Conservation (phyloP, 139 green algal species). For the Coelastrella sp. region DNA sequence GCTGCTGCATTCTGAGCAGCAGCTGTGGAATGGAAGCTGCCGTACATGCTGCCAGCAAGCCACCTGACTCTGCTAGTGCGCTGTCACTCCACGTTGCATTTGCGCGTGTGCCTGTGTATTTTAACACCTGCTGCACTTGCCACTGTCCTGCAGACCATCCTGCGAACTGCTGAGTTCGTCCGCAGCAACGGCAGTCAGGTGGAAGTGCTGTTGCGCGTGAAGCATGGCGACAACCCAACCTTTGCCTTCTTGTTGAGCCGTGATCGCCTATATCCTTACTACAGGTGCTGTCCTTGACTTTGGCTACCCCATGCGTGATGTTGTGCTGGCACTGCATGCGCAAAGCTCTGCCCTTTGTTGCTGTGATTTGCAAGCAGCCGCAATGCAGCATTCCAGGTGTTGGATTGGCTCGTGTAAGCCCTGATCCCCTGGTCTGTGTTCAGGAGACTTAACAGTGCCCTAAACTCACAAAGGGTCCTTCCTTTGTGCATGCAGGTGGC, state of each 20-base stretch:
- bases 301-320: too few relatives aligned
- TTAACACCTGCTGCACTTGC: neutral
- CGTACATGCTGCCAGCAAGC: neutral
- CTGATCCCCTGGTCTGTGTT: too few relatives aligned
- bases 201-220: conserved; percentile 80
- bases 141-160: conserved; percentile 66
- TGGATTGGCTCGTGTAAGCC: too few relatives aligned
- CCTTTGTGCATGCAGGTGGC: conserved; percentile 22
- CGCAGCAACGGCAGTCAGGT: conserved; percentile 65
- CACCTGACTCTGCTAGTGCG: neutral
- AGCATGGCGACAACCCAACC: conserved; percentile 65
- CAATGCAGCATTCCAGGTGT: too few relatives aligned
- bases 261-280: conserved; percentile 34
- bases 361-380: neutral
- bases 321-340: neutral
- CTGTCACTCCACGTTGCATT: too few relatives aligned
- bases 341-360: neutral
- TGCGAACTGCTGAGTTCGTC: conserved; percentile 81
- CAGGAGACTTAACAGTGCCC: too few relatives aligned
- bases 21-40: neutral
- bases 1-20: neutral
- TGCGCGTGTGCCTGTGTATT: too few relatives aligned
- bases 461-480: too few relatives aligned
- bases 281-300: too few relatives aligned
- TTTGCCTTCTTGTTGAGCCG: conserved; percentile 25